A percentile compares a stretch with the other conserved stretches of the same genome.
These are phyloP conservation scores for Pinus tabuliformis DNA, from an alignment of 75 land plant species.

Conservation along the genomic window DNA sequence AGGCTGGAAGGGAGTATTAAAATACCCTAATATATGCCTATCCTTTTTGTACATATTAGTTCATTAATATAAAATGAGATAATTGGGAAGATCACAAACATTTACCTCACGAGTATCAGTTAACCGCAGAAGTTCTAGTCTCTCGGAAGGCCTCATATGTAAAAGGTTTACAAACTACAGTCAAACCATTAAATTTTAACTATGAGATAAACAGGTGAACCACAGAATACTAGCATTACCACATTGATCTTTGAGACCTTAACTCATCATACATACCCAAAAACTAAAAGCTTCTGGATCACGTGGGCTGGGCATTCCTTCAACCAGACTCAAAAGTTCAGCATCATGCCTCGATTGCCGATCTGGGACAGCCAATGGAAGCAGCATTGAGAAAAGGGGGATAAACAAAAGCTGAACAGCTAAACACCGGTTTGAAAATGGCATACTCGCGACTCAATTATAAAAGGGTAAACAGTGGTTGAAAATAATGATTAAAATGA, in stretches of 20 bases:
- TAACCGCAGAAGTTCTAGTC: conserved; percentile 67
- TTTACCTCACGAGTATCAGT: conserved; percentile 81
- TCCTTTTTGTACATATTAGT: no score
- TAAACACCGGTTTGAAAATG: background rate
- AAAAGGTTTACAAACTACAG: conserved; percentile 75
- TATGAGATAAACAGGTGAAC: background rate
- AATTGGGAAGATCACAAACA: no score
- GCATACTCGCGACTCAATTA: background rate
- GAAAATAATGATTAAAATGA: background rate
- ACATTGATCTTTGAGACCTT: background rate
- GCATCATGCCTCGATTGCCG: conserved; percentile 9
- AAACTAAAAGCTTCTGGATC: conserved; percentile 93
- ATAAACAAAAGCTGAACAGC: background rate
- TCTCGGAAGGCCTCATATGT: conserved; percentile 58
- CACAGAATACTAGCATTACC: background rate
- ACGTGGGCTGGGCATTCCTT: conserved; percentile 61
- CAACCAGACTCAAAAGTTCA: conserved; percentile 48
- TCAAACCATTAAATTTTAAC: background rate
- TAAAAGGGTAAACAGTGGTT: background rate
- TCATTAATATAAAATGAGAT: no score
- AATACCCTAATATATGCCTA: no score
- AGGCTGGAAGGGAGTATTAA: no score
- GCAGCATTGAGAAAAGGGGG: background rate
- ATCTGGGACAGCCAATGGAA: background rate
- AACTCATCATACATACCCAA: conserved; percentile 56